A percentile compares a stretch with the other conserved stretches of the same genome.
Evolutionary conservation across 2,329 filamentous ascomycete species (phyloP).

Genomic region (Aspergillus fumigatiaffinis): DNA sequence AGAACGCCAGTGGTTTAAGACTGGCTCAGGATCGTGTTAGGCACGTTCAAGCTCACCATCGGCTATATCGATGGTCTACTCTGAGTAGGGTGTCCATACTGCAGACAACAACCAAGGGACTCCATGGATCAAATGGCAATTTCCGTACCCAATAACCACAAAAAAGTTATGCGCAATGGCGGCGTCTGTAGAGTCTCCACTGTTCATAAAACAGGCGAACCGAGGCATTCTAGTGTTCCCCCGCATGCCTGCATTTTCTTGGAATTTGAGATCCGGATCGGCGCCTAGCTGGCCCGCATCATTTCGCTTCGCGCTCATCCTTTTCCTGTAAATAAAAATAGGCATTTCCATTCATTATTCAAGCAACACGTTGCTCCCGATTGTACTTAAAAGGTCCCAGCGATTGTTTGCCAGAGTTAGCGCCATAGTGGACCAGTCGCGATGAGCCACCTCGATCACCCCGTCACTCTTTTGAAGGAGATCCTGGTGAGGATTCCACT

Average conservation of each 20-base stretch:
- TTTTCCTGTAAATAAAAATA: not conserved
- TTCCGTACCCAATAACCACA: not conserved
- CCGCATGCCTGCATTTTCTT: not conserved
- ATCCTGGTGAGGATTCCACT: constrained; percentile 39
- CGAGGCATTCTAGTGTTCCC: not conserved
- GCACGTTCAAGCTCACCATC: too few species aligned
- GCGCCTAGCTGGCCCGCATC: not conserved
- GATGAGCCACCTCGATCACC: constrained; percentile 24
- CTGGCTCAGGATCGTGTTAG: too few species aligned
- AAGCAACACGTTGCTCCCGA: too few species aligned
- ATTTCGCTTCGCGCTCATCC: not conserved
- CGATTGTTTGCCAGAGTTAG: not conserved
- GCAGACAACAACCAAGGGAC: too few species aligned
- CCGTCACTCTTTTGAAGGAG: constrained; percentile 31
- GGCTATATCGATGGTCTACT: not conserved
- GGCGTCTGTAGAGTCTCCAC: not conserved
- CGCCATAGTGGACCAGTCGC: not conserved
- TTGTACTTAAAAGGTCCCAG: not conserved
- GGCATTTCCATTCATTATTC: not conserved
- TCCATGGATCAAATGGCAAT: not conserved
- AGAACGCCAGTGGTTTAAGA: not conserved
- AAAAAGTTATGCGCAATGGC: not conserved
- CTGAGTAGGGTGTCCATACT: too few species aligned
- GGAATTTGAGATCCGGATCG: not conserved
- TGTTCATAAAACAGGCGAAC: not conserved